phyloP scores from a whole-genome alignment of 73 alveolate genomes.

The Paramecium biaurelia region DNA sequence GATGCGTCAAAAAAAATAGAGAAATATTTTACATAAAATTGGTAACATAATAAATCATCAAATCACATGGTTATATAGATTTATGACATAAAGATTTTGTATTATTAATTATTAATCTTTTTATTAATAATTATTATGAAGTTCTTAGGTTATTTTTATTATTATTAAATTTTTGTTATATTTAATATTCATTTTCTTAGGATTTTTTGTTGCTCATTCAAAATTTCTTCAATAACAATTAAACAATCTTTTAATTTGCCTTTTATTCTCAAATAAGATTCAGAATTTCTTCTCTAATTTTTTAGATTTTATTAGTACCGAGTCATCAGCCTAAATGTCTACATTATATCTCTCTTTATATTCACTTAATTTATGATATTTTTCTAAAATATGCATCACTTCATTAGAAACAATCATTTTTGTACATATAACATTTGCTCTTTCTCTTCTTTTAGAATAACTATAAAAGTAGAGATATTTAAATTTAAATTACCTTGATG shows the following conservation, averaged over 20 bases:
- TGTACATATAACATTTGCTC: background rate
- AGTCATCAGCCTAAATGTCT: background rate
- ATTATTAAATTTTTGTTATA: background rate
- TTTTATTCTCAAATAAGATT: background rate
- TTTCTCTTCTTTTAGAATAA: background rate
- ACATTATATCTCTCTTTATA: background rate
- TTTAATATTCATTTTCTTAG: slow-evolving; percentile 33
- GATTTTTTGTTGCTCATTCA: slow-evolving; percentile 15
- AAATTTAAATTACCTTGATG: slow-evolving; percentile 8
- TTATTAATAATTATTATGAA: background rate
- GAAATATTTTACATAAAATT: background rate
- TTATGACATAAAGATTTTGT: background rate
- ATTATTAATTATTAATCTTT: background rate
- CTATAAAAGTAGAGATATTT: background rate
- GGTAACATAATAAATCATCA: background rate
- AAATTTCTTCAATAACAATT: slow-evolving; percentile 16
- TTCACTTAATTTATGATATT: background rate
- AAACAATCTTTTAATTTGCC: slow-evolving; percentile 34
- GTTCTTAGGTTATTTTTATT: background rate
- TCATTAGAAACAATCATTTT: background rate
- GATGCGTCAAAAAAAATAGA: background rate
- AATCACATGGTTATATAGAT: background rate
- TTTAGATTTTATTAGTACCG: background rate
- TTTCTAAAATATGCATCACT: slow-evolving; percentile 2
- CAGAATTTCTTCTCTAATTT: slow-evolving; percentile 1